Evolutionary conservation across 768 basidiomycete genomes (phyloP).

Genomic region (Boletus rubescentipes): DNA sequence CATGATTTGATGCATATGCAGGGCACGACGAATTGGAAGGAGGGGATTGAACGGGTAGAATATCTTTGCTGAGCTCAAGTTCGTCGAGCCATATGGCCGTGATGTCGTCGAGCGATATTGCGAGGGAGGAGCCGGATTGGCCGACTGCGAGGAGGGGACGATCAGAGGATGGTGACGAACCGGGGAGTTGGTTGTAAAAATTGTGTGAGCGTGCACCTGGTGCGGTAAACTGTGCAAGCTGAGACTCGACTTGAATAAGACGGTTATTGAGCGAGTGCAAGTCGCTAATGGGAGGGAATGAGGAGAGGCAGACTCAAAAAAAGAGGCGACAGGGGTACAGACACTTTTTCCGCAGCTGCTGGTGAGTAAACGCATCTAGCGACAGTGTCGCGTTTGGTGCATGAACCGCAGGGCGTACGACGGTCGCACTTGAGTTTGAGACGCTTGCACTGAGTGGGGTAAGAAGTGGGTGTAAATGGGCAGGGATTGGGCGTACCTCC

Average conservation of each 20-base stretch:
- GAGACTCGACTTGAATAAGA: slow-evolving; percentile 65
- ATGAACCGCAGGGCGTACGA: slow-evolving; percentile 72
- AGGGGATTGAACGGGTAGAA: slow-evolving; percentile 19
- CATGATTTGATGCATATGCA: slow-evolving; percentile 13
- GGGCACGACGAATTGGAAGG: slow-evolving; percentile 17
- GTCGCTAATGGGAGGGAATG: slow-evolving; percentile 45
- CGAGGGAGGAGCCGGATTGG: slow-evolving; percentile 45
- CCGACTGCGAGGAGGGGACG: slow-evolving; percentile 40
- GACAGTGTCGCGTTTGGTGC: slow-evolving; percentile 76
- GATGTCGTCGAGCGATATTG: slow-evolving; percentile 57
- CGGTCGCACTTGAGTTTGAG: slow-evolving; percentile 86
- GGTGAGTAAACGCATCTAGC: slow-evolving; percentile 74
- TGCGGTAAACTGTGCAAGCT: slow-evolving; percentile 48
- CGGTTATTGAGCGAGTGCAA: slow-evolving; percentile 83
- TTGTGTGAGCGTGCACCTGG: slow-evolving; percentile 28
- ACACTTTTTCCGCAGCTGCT: slow-evolving; percentile 86
- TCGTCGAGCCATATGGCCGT: slow-evolving; percentile 60
- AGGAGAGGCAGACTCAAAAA: background rate
- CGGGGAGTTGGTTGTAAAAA: slow-evolving; percentile 12
- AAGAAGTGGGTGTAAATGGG: background rate
- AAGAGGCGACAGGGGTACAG: slow-evolving; percentile 26
- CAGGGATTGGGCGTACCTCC: slow-evolving; percentile 51
- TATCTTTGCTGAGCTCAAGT: slow-evolving; percentile 39
- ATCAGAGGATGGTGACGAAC: slow-evolving; percentile 16
- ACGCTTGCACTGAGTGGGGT: slow-evolving; percentile 67